A percentile compares a stretch with the other conserved stretches of the same genome.
These are phyloP conservation scores for Metschnikowia matae DNA, from an alignment of 805 yeast genomes.

Conservation along the genomic window DNA sequence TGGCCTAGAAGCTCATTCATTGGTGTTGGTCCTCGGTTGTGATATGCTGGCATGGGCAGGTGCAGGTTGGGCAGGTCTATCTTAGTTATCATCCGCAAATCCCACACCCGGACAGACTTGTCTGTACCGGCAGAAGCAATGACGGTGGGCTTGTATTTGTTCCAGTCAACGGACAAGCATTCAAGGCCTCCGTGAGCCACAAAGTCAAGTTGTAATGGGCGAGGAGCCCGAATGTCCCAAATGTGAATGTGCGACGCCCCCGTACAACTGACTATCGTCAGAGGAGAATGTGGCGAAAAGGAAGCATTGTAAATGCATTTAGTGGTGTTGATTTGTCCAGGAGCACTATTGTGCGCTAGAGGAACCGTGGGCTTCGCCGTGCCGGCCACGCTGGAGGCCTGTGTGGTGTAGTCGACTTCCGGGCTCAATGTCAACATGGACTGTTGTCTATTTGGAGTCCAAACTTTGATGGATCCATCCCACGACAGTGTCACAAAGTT, in stretches of 20 bases:
- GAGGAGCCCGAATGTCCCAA: conserved; percentile 76
- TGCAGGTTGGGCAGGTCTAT: conserved; percentile 34
- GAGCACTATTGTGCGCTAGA: conserved; percentile 29
- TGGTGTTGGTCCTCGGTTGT: conserved; percentile 59
- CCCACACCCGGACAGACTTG: conserved; percentile 82
- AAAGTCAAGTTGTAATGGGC: conserved; percentile 56
- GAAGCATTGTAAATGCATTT: conserved; percentile 76
- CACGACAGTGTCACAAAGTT: conserved; percentile 77
- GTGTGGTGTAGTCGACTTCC: conserved; percentile 25
- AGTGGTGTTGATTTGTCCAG: conserved; percentile 23
- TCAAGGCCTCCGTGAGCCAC: conserved; percentile 81
- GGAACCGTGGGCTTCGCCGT: conserved; percentile 30
- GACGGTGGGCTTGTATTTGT: conserved; percentile 75
- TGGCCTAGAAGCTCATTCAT: conserved; percentile 79
- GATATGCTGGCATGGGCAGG: conserved; percentile 37
- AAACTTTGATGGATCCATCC: conserved; percentile 85
- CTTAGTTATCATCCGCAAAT: conserved; percentile 61
- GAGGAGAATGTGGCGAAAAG: conserved; percentile 82
- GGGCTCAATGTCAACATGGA: conserved; percentile 55
- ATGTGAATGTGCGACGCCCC: conserved; percentile 71
- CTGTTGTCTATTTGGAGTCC: conserved; percentile 60
- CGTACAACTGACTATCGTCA: conserved; percentile 62
- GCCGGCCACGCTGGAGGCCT: conserved; percentile 21
- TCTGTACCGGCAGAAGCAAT: conserved; percentile 93
- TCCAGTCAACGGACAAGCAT: conserved; percentile 79